Evolutionary conservation across 129 eudicot genomes (phyloP).

Genomic region (Oenanthe sinensis): DNA sequence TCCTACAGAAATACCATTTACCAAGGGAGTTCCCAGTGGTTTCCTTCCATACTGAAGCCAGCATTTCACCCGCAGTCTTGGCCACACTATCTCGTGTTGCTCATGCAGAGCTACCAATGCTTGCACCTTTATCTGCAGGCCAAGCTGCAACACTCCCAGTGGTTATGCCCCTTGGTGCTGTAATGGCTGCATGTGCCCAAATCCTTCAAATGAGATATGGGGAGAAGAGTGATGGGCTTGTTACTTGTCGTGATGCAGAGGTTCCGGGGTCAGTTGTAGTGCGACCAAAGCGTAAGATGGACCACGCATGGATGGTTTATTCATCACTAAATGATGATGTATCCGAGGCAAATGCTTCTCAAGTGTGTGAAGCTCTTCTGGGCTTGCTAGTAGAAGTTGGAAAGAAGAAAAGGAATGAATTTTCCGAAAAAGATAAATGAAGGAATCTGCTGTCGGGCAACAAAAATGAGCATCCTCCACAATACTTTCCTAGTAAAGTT

Average conservation of each 20-base stretch:
- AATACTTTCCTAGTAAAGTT: neutral
- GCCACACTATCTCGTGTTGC: conserved; percentile 88
- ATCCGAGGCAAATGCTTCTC: conserved; percentile 67
- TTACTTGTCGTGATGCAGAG: conserved; percentile 89
- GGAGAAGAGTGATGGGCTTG: conserved; percentile 92
- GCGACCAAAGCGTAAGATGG: conserved; percentile 70
- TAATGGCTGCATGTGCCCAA: conserved; percentile 88
- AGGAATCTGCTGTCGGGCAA: neutral
- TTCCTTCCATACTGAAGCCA: conserved; percentile 80
- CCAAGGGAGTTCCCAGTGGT: conserved; percentile 82
- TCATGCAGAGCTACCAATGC: conserved; percentile 71
- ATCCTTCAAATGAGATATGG: conserved; percentile 75
- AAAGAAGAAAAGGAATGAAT: conserved; percentile 40
- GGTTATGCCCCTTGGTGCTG: conserved; percentile 91
- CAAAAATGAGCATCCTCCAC: neutral
- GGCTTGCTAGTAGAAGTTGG: conserved; percentile 67
- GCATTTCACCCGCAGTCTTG: conserved; percentile 73
- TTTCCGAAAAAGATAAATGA: conserved; percentile 36
- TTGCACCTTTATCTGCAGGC: conserved; percentile 40
- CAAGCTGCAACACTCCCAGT: conserved; percentile 61
- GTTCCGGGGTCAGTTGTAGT: conserved; percentile 97
- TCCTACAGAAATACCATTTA: conserved; percentile 44
- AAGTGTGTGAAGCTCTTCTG: conserved; percentile 84
- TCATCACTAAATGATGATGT: conserved; percentile 76
- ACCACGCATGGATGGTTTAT: conserved; percentile 98